Conservation (phyloP, 2,329 filamentous ascomycete species). For the Calcarisporium arbuscula region DNA sequence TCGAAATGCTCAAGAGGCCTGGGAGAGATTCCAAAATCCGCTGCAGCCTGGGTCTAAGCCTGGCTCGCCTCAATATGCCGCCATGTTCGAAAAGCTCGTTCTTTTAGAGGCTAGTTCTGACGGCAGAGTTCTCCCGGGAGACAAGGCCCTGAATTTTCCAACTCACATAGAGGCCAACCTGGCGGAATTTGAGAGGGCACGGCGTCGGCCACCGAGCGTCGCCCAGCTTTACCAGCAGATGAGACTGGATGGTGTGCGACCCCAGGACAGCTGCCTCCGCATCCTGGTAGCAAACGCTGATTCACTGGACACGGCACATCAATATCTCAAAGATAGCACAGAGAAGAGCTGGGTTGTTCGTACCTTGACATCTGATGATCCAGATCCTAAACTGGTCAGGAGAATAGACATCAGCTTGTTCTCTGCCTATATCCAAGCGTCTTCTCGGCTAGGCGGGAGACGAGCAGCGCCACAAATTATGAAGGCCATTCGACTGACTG, state of each 20-base stretch:
- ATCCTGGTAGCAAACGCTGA: conserved; percentile 49
- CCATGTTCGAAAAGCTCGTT: conserved; percentile 54
- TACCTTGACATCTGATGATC: conserved; percentile 15
- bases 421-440: conserved; percentile 40
- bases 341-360: conserved; percentile 7
- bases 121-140: conserved; percentile 46
- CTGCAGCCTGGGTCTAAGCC: conserved; percentile 27
- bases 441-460: conserved; percentile 15
- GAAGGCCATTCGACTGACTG: conserved; percentile 24
- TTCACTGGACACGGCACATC: conserved; percentile 38
- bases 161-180: conserved; percentile 38
- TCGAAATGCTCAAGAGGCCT: conserved; percentile 55
- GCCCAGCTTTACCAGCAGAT: conserved; percentile 55
- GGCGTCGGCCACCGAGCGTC: conserved; percentile 54
- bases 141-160: conserved; percentile 44
- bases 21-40: conserved; percentile 41
- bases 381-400: conserved; percentile 17
- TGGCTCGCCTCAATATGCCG: conserved; percentile 42
- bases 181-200: conserved; percentile 58
- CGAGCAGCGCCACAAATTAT: conserved; percentile 18
- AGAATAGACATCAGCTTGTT: conserved; percentile 31
- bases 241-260: conserved; percentile 39
- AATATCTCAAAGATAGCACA: conserved; percentile 42
- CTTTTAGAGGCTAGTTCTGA: conserved; percentile 20
- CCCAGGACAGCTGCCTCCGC: conserved; percentile 43